Conservation (phyloP, 257 asterid genomes). For the Cordia subcordata region DNA sequence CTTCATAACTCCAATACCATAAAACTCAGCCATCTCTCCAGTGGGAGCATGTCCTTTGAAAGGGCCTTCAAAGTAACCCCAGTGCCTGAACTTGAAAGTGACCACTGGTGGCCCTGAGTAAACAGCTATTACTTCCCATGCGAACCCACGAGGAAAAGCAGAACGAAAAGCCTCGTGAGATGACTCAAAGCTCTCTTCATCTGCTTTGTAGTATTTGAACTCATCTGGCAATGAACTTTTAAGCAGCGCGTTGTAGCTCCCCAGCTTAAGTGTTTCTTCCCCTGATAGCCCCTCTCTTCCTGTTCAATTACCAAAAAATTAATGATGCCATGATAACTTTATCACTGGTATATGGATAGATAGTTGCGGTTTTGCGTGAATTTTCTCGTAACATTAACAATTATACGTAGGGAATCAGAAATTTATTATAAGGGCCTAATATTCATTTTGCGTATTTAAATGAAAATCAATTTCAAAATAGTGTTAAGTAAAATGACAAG, state of each 20-base stretch:
- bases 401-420: too few relatives aligned
- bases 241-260: constrained; percentile 76
- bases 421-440: too few relatives aligned
- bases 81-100: constrained; percentile 76
- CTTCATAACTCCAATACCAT: constrained; percentile 62
- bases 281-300: constrained; percentile 68
- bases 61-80: constrained; percentile 93
- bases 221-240: constrained; percentile 81
- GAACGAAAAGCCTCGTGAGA: constrained; percentile 61
- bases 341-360: background rate
- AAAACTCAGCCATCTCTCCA: constrained; percentile 62
- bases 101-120: constrained; percentile 73
- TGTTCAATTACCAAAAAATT: constrained; percentile 2
- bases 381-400: too few relatives aligned
- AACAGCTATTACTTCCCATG: constrained; percentile 77
- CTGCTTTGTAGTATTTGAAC: constrained; percentile 68
- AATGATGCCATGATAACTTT: background rate
- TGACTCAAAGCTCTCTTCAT: constrained; percentile 77
- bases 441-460: too few relatives aligned
- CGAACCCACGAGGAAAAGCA: constrained; percentile 85
- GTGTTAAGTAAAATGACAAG: too few relatives aligned
- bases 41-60: constrained; percentile 75
- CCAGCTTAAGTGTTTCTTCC: constrained; percentile 61
- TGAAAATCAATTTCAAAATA: too few relatives aligned
- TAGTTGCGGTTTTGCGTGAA: too few relatives aligned